Conservation (phyloP, 176 grass and related monocot genomes). For the Pontederia crassipes region DNA sequence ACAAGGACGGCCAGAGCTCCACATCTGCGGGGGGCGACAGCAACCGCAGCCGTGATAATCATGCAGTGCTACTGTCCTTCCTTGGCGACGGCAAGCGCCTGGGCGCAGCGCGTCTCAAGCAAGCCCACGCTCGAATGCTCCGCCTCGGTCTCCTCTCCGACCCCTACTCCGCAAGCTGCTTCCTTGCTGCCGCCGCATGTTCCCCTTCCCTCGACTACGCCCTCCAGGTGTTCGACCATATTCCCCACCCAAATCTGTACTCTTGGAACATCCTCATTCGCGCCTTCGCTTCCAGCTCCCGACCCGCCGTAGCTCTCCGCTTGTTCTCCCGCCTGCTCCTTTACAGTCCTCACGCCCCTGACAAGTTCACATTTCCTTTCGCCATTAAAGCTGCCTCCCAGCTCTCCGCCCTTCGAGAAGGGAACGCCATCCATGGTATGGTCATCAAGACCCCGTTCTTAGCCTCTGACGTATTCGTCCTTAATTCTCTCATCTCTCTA, state of each 20-base stretch:
- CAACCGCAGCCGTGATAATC: too few species aligned
- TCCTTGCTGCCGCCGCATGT: not conserved
- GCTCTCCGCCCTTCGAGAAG: slow-evolving; percentile 1
- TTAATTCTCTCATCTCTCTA: slow-evolving; percentile 2
- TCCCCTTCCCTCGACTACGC: slow-evolving; percentile 3
- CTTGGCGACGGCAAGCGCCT: slow-evolving; percentile 6
- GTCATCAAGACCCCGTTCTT: not conserved
- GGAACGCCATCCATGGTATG: slow-evolving; percentile 2
- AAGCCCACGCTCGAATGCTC: slow-evolving; percentile 2
- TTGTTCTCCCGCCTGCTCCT: slow-evolving; percentile 10
- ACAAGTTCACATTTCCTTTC: slow-evolving; percentile 18
- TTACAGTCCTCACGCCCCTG: not conserved
- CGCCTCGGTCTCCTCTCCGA: slow-evolving; percentile 8
- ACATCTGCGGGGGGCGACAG: too few species aligned
- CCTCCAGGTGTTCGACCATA: slow-evolving; percentile 9
- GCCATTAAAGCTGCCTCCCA: slow-evolving; percentile 13
- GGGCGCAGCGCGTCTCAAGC: not conserved
- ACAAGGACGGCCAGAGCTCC: too few species aligned
- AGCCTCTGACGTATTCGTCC: slow-evolving; percentile 6
- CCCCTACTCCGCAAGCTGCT: slow-evolving; percentile 6
- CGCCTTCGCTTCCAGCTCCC: slow-evolving; percentile 2
- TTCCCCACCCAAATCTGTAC: slow-evolving; percentile 3
- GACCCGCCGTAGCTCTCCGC: not conserved
- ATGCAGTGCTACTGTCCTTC: not conserved
- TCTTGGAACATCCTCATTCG: slow-evolving; percentile 11